Conservation (phyloP, 2,329 filamentous ascomycete genomes). For the Stagonosporopsis chrysanthemi region DNA sequence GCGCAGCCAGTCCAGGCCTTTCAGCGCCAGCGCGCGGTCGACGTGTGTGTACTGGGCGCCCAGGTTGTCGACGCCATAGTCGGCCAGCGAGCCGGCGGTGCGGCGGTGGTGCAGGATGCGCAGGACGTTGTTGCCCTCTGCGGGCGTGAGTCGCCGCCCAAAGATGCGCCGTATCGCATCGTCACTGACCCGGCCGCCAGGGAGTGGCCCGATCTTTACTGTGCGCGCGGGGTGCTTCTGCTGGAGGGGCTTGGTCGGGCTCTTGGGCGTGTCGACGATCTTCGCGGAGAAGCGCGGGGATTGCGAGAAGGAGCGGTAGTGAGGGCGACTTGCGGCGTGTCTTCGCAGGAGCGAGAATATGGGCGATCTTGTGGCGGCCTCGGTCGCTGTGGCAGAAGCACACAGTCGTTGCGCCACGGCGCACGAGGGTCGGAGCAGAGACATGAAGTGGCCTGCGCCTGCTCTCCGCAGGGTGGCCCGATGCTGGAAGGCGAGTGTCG, state of each 20-base stretch:
- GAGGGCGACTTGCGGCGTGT: conserved; percentile 16
- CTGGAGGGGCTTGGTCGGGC: conserved; percentile 25
- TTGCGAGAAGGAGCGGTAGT: conserved; percentile 36
- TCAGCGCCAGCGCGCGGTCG: conserved; percentile 36
- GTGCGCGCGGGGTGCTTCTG: conserved; percentile 36
- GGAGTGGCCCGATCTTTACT: conserved; percentile 44
- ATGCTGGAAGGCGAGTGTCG: neutral
- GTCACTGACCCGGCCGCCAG: conserved; percentile 37
- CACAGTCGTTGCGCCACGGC: conserved; percentile 43
- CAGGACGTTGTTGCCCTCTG: conserved; percentile 47
- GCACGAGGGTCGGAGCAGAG: conserved; percentile 39
- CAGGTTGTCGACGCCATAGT: conserved; percentile 49
- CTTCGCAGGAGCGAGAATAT: conserved; percentile 32
- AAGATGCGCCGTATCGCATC: conserved; percentile 42
- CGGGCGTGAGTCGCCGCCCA: conserved; percentile 34
- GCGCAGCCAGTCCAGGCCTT: conserved; percentile 48
- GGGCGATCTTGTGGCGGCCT: conserved; percentile 20
- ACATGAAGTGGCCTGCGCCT: conserved; percentile 31
- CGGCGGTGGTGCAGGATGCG: conserved; percentile 51
- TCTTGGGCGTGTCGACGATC: conserved; percentile 35
- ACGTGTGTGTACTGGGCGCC: conserved; percentile 39
- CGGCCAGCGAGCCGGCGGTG: conserved; percentile 49
- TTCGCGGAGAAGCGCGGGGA: conserved; percentile 34
- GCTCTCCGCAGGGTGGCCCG: conserved; percentile 3
- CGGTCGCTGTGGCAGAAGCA: conserved; percentile 22